phyloP scores from a whole-genome alignment of 2,329 filamentous ascomycete genomes.

The Chaetomiaceae sp. region DNA sequence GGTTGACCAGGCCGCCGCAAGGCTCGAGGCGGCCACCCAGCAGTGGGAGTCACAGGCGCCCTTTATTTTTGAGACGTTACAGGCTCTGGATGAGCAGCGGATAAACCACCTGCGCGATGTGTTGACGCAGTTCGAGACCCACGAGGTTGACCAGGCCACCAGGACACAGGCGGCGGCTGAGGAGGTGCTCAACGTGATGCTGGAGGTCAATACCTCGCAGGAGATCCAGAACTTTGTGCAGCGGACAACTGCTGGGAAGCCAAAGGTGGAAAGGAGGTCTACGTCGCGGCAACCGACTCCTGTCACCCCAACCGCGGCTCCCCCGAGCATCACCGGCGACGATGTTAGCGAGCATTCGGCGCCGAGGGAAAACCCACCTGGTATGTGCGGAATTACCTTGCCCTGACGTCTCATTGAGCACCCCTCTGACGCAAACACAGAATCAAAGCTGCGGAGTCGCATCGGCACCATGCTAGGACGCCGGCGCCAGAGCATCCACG shows the following conservation, averaged over 20 bases:
- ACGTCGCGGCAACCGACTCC: constrained; percentile 39
- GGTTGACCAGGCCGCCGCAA: constrained; percentile 66
- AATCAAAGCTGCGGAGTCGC: constrained; percentile 57
- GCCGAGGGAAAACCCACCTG: constrained; percentile 37
- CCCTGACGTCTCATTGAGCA: not conserved
- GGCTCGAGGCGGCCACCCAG: constrained; percentile 70
- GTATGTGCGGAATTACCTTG: constrained; percentile 19
- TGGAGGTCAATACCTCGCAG: constrained; percentile 81
- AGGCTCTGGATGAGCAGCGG: constrained; percentile 83
- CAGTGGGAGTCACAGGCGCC: constrained; percentile 95
- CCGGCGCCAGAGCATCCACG: constrained; percentile 62
- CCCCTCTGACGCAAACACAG: constrained; percentile 28
- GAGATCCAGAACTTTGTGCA: constrained; percentile 74
- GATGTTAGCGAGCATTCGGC: constrained; percentile 44
- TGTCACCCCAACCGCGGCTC: constrained; percentile 30
- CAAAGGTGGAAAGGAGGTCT: constrained; percentile 40
- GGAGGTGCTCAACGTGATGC: constrained; percentile 71
- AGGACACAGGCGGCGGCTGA: constrained; percentile 70
- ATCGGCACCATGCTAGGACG: constrained; percentile 67
- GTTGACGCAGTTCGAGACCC: constrained; percentile 87
- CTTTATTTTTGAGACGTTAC: constrained; percentile 89
- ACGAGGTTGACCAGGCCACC: constrained; percentile 84
- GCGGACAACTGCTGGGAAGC: constrained; percentile 41
- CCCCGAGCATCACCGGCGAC: constrained; percentile 35
- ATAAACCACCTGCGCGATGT: constrained; percentile 86